These are phyloP conservation scores for Phytophthora sansomeana DNA, from an alignment of 352 stramenopile genomes.

Conservation along the genomic window DNA sequence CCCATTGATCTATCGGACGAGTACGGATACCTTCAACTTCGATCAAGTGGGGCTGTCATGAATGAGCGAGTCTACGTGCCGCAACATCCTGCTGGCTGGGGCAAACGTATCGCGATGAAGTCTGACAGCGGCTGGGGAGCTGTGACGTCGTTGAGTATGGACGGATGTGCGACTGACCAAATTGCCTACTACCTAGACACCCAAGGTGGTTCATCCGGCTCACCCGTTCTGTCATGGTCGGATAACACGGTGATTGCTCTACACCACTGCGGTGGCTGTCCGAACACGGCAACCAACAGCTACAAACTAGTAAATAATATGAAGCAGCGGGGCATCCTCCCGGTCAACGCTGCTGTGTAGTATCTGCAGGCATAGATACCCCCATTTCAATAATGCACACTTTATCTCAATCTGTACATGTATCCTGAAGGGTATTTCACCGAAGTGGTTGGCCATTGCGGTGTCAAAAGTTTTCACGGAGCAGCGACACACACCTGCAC, in stretches of 20 bases:
- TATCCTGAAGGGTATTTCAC: slow-evolving; percentile 4
- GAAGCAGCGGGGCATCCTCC: slow-evolving; percentile 44
- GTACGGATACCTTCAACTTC: slow-evolving; percentile 67
- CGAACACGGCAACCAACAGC: slow-evolving; percentile 76
- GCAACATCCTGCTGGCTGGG: slow-evolving; percentile 67
- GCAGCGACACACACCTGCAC: slow-evolving; percentile 7
- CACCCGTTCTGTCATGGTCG: slow-evolving; percentile 58
- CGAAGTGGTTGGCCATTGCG: background rate
- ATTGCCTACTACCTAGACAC: slow-evolving; percentile 81
- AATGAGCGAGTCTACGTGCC: slow-evolving; percentile 65
- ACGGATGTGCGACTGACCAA: slow-evolving; percentile 57
- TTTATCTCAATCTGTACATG: background rate
- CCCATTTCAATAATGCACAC: background rate
- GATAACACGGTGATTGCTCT: slow-evolving; percentile 77
- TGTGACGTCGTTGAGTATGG: slow-evolving; percentile 51
- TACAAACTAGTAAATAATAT: slow-evolving; percentile 66
- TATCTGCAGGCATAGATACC: background rate
- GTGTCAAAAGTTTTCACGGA: background rate
- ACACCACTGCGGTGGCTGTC: slow-evolving; percentile 81
- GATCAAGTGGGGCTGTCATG: slow-evolving; percentile 44
- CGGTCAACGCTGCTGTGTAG: slow-evolving; percentile 41
- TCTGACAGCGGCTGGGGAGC: slow-evolving; percentile 41
- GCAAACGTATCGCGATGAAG: slow-evolving; percentile 77
- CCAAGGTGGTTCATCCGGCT: slow-evolving; percentile 73
- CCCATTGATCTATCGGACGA: slow-evolving; percentile 46